phyloP scores from a whole-genome alignment of 2,329 filamentous ascomycete species.

The Rhinocladiella similis region DNA sequence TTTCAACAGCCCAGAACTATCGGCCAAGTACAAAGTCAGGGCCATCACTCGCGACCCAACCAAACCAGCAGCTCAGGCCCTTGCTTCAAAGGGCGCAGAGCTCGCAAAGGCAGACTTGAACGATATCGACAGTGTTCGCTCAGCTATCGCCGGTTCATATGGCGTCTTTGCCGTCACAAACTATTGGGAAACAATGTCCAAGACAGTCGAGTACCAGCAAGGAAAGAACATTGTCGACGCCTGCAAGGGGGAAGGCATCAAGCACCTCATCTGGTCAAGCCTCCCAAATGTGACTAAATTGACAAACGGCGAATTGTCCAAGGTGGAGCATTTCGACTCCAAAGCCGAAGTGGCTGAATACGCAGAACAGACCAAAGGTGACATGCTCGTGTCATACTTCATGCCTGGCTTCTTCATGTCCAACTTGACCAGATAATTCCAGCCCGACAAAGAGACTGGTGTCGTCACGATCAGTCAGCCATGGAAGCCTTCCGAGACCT shows the following conservation, averaged over 20 bases:
- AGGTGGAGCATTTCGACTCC: constrained; percentile 43
- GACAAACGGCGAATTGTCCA: constrained; percentile 37
- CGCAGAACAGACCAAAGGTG: constrained; percentile 33
- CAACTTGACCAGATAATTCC: constrained; percentile 39
- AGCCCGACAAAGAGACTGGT: constrained; percentile 30
- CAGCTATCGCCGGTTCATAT: constrained; percentile 47
- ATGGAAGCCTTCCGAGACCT: constrained; percentile 32
- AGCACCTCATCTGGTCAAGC: constrained; percentile 45
- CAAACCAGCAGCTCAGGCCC: constrained; percentile 33
- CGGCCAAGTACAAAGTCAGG: constrained; percentile 49
- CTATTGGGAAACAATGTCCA: constrained; percentile 42
- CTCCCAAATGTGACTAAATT: constrained; percentile 35
- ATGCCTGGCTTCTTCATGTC: constrained; percentile 46
- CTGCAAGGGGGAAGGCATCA: constrained; percentile 36
- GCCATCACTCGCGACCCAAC: constrained; percentile 51
- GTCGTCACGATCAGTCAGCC: constrained; percentile 33
- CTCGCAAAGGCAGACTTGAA: constrained; percentile 40
- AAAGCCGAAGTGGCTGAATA: constrained; percentile 44
- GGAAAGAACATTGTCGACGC: constrained; percentile 43
- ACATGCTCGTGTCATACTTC: constrained; percentile 40
- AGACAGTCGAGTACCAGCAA: constrained; percentile 39
- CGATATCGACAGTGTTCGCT: constrained; percentile 40
- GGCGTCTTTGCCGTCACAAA: constrained; percentile 53
- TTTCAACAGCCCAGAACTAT: constrained; percentile 47
- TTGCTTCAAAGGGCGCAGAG: constrained; percentile 36